Conservation (phyloP, 2,329 filamentous ascomycete species). For the Scedosporium dehoogii region DNA sequence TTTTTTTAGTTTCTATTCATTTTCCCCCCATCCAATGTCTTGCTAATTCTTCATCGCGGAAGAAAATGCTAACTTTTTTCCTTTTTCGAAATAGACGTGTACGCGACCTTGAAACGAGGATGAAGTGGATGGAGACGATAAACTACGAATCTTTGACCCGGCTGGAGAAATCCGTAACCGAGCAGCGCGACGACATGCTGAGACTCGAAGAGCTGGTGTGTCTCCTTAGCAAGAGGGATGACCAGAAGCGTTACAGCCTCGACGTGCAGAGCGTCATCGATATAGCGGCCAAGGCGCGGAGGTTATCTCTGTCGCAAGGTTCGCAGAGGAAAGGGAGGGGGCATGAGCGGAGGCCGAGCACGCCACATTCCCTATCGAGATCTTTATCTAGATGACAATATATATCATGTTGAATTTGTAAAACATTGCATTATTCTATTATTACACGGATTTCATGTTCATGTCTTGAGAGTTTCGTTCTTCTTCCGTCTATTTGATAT, state of each 20-base stretch:
- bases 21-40: neutral
- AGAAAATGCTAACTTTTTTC: neutral
- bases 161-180: constrained; percentile 16
- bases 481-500: constrained; percentile 21
- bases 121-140: constrained; percentile 19
- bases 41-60: neutral
- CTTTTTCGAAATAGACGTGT: constrained; percentile 15
- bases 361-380: neutral
- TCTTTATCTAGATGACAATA: neutral
- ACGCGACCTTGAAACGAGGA: constrained; percentile 23
- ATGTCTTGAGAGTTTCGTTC: neutral
- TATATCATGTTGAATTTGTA: too few species aligned
- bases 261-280: constrained; percentile 7
- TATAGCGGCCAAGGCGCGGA: constrained; percentile 7
- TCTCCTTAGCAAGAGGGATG: constrained; percentile 14
- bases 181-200: constrained; percentile 18
- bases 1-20: neutral
- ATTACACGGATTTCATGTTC: neutral
- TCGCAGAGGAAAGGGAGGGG: constrained; percentile 6
- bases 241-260: constrained; percentile 11
- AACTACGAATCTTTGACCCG: constrained; percentile 17
- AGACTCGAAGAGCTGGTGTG: constrained; percentile 18
- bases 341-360: constrained; percentile 2
- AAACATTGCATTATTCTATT: too few species aligned
- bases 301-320: constrained; percentile 7